A percentile compares a stretch with the other conserved stretches of the same genome.
phyloP scores from a whole-genome alignment of 352 stramenopile species.

The Phytophthora tubulina region DNA sequence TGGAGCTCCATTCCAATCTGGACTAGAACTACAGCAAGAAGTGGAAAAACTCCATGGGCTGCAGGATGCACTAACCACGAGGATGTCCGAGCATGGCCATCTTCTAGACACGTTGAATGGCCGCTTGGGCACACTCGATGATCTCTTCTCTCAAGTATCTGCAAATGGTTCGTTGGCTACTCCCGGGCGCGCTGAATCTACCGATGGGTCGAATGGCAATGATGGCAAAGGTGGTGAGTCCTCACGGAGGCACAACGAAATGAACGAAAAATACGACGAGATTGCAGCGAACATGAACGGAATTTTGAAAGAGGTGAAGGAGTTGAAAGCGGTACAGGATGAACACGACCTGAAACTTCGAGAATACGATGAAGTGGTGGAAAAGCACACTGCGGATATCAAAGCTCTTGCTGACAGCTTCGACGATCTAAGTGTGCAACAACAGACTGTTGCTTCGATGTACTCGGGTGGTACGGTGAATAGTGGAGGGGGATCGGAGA shows the following conservation, averaged over 20 bases:
- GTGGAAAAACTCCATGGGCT: constrained; percentile 52
- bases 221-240: constrained; percentile 3
- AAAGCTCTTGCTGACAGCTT: constrained; percentile 57
- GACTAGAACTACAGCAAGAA: constrained; percentile 55
- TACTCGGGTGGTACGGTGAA: constrained; percentile 23
- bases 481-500: background rate
- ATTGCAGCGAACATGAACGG: constrained; percentile 21
- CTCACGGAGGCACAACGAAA: background rate
- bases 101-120: constrained; percentile 47
- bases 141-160: constrained; percentile 23
- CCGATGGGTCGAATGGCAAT: constrained; percentile 27
- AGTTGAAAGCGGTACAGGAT: constrained; percentile 27
- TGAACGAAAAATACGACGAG: constrained; percentile 15
- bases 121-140: constrained; percentile 46
- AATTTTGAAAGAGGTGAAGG: constrained; percentile 65
- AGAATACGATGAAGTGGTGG: constrained; percentile 49
- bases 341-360: constrained; percentile 41
- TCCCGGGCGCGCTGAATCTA: background rate
- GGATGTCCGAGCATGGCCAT: constrained; percentile 50
- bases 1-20: constrained; percentile 50
- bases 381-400: constrained; percentile 62
- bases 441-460: constrained; percentile 50
- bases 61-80: constrained; percentile 46
- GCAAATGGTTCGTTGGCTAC: constrained; percentile 1
- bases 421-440: constrained; percentile 67